Conservation (phyloP, 768 basidiomycete genomes). For the Russula earlei region DNA sequence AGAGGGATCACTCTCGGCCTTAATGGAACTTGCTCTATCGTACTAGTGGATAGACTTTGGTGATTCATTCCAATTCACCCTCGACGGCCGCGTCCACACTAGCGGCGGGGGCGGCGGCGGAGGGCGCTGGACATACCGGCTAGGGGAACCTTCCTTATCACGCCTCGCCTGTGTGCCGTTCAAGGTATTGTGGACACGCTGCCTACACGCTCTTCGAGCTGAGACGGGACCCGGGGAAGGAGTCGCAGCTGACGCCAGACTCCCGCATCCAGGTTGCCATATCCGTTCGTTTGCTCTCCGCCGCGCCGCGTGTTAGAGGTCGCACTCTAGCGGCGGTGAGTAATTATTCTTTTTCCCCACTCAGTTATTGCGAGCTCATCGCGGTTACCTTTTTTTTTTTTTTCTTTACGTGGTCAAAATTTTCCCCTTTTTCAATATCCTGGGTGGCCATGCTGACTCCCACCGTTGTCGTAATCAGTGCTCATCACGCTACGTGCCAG, state of each 20-base stretch:
- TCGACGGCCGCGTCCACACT: neutral
- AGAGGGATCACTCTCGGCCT: constrained; percentile 17
- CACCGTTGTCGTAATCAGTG: constrained; percentile 18
- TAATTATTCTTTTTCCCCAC: constrained; percentile 20
- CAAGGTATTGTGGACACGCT: constrained; percentile 51
- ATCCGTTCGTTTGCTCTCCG: constrained; percentile 14
- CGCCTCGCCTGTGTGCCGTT: constrained; percentile 41
- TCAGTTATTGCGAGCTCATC: constrained; percentile 15
- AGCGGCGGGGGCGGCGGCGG: constrained; percentile 9
- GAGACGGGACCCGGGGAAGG: constrained; percentile 52
- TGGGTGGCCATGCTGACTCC: neutral
- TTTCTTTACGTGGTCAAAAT: constrained; percentile 10
- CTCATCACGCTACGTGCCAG: constrained; percentile 23
- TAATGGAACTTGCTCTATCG: constrained; percentile 14
- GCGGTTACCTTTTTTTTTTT: constrained; percentile 14
- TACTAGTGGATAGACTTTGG: neutral
- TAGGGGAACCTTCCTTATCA: constrained; percentile 39
- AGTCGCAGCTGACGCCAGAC: constrained; percentile 40
- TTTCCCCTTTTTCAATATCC: constrained; percentile 8
- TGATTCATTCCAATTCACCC: neutral
- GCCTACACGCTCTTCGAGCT: constrained; percentile 53
- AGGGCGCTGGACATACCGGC: constrained; percentile 4
- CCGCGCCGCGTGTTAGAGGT: constrained; percentile 19
- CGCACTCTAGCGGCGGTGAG: constrained; percentile 17
- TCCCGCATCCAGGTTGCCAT: constrained; percentile 35